A percentile compares a stretch with the other conserved stretches of the same genome.
Conservation (phyloP, 148 eudicot genomes). For the Dysphania ambrosioides region DNA sequence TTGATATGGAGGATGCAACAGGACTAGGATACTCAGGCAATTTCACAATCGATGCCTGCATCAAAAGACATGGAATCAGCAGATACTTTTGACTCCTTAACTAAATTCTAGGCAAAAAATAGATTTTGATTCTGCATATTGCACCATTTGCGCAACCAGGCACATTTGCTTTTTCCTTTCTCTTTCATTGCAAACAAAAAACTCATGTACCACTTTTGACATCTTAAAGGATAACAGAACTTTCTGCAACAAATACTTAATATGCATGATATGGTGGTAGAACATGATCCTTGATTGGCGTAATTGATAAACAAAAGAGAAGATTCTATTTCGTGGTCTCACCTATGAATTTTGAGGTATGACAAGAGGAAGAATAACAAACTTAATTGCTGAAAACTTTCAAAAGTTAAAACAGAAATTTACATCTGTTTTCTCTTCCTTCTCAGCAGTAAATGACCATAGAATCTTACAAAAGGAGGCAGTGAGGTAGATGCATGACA, state of each 20-base stretch:
- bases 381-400: neutral
- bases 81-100: neutral
- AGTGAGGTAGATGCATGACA: neutral
- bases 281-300: neutral
- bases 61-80: constrained; percentile 15
- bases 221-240: neutral
- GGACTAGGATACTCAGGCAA: constrained; percentile 71
- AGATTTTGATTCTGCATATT: neutral
- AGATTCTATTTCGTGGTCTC: neutral
- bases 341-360: neutral
- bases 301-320: neutral
- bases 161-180: neutral
- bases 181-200: neutral
- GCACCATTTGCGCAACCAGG: neutral
- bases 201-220: neutral
- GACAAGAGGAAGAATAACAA: neutral
- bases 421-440: neutral
- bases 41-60: constrained; percentile 75
- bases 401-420: neutral
- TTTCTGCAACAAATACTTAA: neutral
- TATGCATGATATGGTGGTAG: neutral
- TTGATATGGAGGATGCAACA: constrained; percentile 83
- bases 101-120: neutral
- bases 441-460: neutral
- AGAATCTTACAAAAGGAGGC: neutral